Evolutionary conservation across 495 filamentous ascomycete species (phyloP).

Genomic region (Opeltia flavorubescens): DNA sequence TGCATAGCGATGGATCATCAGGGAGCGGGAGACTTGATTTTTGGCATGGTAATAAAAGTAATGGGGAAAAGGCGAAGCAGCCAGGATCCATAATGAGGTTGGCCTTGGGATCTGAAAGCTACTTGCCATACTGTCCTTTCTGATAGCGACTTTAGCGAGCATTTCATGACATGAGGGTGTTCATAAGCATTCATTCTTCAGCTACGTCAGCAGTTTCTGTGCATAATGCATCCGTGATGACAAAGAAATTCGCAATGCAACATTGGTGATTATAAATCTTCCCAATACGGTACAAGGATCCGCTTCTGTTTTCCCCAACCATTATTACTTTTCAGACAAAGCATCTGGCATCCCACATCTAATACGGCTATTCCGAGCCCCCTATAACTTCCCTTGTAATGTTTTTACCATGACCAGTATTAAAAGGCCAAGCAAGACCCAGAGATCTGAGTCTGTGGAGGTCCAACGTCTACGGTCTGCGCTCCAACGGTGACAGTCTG

Average conservation of each 20-base stretch:
- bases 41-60: background rate
- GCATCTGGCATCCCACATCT: too few relatives aligned
- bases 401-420: too few relatives aligned
- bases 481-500: slow-evolving; percentile 15
- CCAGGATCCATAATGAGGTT: slow-evolving; percentile 9
- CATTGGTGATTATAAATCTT: too few relatives aligned
- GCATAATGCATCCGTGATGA: too few relatives aligned
- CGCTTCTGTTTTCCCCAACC: too few relatives aligned
- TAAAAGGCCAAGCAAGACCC: slow-evolving; percentile 16
- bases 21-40: background rate
- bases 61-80: slow-evolving; percentile 3
- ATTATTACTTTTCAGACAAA: too few relatives aligned
- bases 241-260: too few relatives aligned
- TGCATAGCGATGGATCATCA: slow-evolving; percentile 7
- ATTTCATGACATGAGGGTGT: slow-evolving; percentile 5
- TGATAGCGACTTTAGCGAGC: slow-evolving; percentile 17
- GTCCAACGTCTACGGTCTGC: slow-evolving; percentile 18
- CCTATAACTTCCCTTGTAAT: too few relatives aligned
- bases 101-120: background rate
- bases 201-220: background rate
- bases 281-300: too few relatives aligned
- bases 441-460: slow-evolving; percentile 26
- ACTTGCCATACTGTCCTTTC: slow-evolving; percentile 12
- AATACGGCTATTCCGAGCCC: too few relatives aligned
- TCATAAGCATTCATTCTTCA: background rate